phyloP scores from a whole-genome alignment of 2,329 filamentous ascomycete genomes.

The Raffaelea albimanens region DNA sequence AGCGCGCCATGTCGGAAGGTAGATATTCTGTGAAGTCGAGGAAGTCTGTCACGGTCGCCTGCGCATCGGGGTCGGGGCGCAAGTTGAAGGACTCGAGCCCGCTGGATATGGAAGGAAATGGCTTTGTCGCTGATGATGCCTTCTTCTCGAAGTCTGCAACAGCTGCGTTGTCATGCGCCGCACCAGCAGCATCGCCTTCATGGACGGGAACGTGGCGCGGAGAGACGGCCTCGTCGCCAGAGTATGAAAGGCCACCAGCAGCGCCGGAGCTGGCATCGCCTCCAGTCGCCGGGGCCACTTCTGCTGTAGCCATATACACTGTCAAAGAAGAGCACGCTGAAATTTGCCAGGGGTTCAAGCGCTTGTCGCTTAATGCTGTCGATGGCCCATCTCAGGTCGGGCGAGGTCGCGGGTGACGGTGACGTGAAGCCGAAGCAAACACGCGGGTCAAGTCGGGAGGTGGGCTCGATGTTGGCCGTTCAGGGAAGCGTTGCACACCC shows the following conservation, averaged over 20 bases:
- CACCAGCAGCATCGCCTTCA: not conserved
- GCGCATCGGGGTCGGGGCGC: slow-evolving; percentile 55
- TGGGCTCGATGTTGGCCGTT: no score
- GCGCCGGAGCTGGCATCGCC: not conserved
- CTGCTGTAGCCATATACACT: not conserved
- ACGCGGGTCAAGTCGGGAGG: no score
- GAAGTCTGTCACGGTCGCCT: slow-evolving; percentile 61
- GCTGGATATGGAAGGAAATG: slow-evolving; percentile 20
- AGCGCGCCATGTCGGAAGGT: slow-evolving; percentile 56
- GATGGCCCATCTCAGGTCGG: no score
- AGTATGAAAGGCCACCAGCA: no score
- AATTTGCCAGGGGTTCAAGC: no score
- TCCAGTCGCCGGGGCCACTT: not conserved
- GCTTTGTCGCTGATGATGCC: not conserved
- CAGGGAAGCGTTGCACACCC: no score
- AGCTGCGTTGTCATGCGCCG: not conserved
- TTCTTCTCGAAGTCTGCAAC: not conserved
- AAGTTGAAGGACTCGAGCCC: slow-evolving; percentile 34
- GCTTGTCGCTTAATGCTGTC: no score
- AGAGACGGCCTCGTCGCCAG: slow-evolving; percentile 3
- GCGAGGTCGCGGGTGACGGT: no score
- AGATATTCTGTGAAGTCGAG: slow-evolving; percentile 63
- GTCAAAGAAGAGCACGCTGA: no score
- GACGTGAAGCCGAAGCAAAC: no score
- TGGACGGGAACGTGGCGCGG: slow-evolving; percentile 3